Evolutionary conservation across 176 grass and related monocot genomes (phyloP), one percentile per base, ranked within the genome.

Genomic region (Ensete ventricosum): DNA sequence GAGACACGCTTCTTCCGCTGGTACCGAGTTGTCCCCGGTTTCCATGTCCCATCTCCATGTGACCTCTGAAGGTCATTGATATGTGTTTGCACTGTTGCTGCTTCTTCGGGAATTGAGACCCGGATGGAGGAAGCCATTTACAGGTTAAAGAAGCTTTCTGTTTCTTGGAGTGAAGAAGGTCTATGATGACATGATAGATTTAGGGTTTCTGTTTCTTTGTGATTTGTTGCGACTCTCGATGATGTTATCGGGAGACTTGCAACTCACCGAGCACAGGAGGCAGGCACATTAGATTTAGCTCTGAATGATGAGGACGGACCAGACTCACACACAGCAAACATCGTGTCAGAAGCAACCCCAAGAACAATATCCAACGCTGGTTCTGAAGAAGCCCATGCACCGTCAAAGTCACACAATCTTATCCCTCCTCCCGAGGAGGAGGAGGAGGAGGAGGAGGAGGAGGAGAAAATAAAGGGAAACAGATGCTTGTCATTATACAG

Each of bases 301-400:
- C 24, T 74, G 72, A 57, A 74, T 74, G 52, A 54, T 55, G 21
- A 74, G 52, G 14, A 19, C 55, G 4, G 11, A 55, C 20, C 52
- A 24, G 24, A 57, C 21, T 52, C 24, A 29, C 72, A 74, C 22
- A 73, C 24, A 25, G 9, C 52, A 57, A 74, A 25, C 52, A 74
- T 74, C 72, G 17, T 74, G 72, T 74, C 72, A 74, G 72, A 57
- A 19, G 6, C 20, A 57, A 74, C 16, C 67, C 67, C 17, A 70
- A 48, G 19, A 50, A 11, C 1, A 5, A 74, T 13, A 74, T 8
- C 8, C 22, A 34, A 26, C 72, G 6, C 23, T 20, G 20, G 1
- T 22, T n/a, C 7, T 53, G 11, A 17, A 75, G 64, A 68, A 77
- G 73, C 74, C 57, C 79, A 63, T 86, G 79, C 77, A 79, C 74